Evolutionary conservation across 2,329 filamentous ascomycete genomes (phyloP), one percentile per base, ranked within the genome.

Genomic region (Aspergillus phoenicis): DNA sequence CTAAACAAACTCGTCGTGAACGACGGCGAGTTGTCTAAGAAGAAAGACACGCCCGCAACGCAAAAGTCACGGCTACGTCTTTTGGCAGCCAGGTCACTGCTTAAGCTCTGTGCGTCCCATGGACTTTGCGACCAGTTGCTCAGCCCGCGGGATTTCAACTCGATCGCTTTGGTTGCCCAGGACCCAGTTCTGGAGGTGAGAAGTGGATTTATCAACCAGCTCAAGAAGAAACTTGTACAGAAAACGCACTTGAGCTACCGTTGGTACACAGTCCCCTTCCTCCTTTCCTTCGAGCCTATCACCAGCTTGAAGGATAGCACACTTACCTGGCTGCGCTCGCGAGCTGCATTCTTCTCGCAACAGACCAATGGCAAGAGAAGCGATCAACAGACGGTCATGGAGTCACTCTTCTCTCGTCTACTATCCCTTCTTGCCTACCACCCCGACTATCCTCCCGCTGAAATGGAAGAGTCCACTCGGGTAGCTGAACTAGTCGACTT

Each of bases 391-490:
- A 86, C 83, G 8, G 83, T 90, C 7, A 86, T 99, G 80, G 94
- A 98, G 76, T 85, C 88, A 22, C 85, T 89, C 11, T 90, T 98
- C 73, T 87, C 91, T 26, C 87, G 95, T 8, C 84, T 98, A 36
- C 82, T 99, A 56, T 95, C 93, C 52, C 80, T 99, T 47, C 84
- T 99, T 47, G 93, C 94, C 5, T 94, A 98, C 73, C 95, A 99
- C 74, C 93, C 93, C 1, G 95, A 99, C 75, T 97, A 94, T 60
- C 79, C 79, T 15, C 70, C 76, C 5, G 69, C 74, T 13, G 71
- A 74, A 22, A 49, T 75, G 17, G 74, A 75, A 8, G 70, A 76
- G 48, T 68, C 72, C 3, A 78, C 74, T 67, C 87, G 85, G 62
- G 75, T 83, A 1, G 84, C 86, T 5, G 77, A 87, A 2, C 79